phyloP scores from a whole-genome alignment of 441 rosid genomes.

The Theobroma grandiflorum region DNA sequence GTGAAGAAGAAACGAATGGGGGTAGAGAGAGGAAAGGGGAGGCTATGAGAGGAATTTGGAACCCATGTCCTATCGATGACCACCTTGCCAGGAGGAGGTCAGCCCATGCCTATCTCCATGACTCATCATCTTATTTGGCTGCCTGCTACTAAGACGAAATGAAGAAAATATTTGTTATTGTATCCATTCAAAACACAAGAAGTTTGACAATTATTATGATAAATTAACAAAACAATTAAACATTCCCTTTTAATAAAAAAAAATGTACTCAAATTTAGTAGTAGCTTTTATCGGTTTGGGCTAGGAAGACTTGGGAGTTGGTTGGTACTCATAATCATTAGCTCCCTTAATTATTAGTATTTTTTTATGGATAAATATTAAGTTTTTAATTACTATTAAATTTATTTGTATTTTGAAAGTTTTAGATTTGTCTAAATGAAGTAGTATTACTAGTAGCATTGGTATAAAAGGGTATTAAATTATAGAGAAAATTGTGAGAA shows the following conservation, averaged over 20 bases:
- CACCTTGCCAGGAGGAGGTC: conserved; percentile 19
- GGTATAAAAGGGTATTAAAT: too few relatives aligned
- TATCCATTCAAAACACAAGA: background rate
- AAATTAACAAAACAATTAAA: background rate
- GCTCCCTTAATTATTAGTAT: too few relatives aligned
- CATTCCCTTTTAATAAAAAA: background rate
- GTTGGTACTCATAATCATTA: too few relatives aligned
- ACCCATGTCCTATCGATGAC: conserved; percentile 7
- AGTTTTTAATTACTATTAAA: too few relatives aligned
- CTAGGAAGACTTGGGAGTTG: too few relatives aligned
- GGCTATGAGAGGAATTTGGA: background rate
- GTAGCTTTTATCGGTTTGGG: too few relatives aligned
- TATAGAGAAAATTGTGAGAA: too few relatives aligned
- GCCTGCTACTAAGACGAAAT: background rate
- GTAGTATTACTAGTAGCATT: too few relatives aligned
- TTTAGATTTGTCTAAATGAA: too few relatives aligned
- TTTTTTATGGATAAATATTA: too few relatives aligned
- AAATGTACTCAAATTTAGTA: too few relatives aligned
- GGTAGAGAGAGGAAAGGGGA: background rate
- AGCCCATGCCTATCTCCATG: conserved; percentile 5
- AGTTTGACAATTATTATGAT: background rate
- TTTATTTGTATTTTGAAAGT: too few relatives aligned
- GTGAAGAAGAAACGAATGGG: background rate
- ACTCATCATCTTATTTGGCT: conserved; percentile 1
- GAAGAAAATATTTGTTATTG: background rate